Base-by-base conservation (phyloP, 108 stramenopile species). In the Skeletonema menzelii region DNA sequence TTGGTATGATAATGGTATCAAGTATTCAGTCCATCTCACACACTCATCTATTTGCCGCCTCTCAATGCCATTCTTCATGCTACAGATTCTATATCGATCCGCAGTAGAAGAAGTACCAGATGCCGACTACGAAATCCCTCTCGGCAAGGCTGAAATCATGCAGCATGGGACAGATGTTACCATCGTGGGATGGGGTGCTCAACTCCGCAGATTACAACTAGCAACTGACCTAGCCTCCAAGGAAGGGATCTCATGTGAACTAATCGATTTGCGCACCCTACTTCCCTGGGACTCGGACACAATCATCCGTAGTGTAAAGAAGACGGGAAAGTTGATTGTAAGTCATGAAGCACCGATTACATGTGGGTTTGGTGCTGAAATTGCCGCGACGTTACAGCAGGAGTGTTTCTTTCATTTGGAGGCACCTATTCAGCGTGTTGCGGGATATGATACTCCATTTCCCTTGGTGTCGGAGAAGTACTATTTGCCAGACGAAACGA, bases 371-470 rank as follows among this genome's bases (percentile, higher is more conserved):
- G 97, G 95, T 3, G 97, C 95, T 2, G 97, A 98, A 60, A 67
- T 98, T 44, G 92, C 89, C 19, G 90, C 96, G 3, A 91, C 86
- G 3, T 56, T 97, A 31, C 88, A 92, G 69, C 81, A 91, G 40
- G 85, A 91, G 64, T 95, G 95, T 76, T 97, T 97, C 75, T 85
- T 96, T 63, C 62, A 65, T 22, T 75, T 97, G 70, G 94, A 98
- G 81, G 91, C 95, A 8, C 98, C 98, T 20, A 93, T 97, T 63
- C 90, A 94, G 72, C 89, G 97, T 14, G 95, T 98, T 4, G 97
- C 96, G 62, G 98, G 98, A 11, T 96, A 94, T 63, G 98, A 99
- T 72, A 98, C 96, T 13, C 98, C 98, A 17, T 99, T 99, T 83
- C 96, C 96, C 0, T 84, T 97, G 47, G 90, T 94, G 22, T 94